Base-by-base conservation (phyloP, 306 rosid species). In the Cicer arietinum region DNA sequence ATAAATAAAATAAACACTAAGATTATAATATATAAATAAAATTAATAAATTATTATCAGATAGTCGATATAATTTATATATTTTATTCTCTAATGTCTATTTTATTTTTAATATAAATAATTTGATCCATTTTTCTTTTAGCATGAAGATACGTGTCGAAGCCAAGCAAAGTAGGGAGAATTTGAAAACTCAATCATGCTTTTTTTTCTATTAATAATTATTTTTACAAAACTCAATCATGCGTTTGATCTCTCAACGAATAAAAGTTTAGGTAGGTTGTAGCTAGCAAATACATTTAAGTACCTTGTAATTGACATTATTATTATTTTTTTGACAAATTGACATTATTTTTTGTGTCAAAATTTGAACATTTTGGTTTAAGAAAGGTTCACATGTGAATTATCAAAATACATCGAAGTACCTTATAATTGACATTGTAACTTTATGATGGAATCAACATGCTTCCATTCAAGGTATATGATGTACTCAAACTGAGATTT, bases 381-480 rank as follows among this genome's bases (percentile, higher is more conserved):
- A 74, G 46, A 22, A 74, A 42, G 60, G 47, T 57, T 53, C 10
- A 17, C 56, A 61, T 14, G 13, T 56, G 11, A 44, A 54, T 9
- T 18, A 18, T 74, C 52, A 67, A 74, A 81, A 74, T 48, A 69
- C 59, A 61, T 77, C 44, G 1, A 69, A 78, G 50, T 59, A 81
- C 85, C 88, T 58, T 81, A 79, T 61, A 85, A 81, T 85, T 85
- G 88, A 85, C 84, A 65, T 57, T 59, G 73, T 75, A 85, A 75
- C 88, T 75, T 75, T 77, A 77, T 64, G 88, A 85, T 78, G 83
- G 73, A 70, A 74, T 69, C 78, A 22, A 37, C 52, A 43, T 48
- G 71, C 61, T 75, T 80, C 14, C 77, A 71, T 75, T 75, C 67
- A 65, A 37, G 73, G 62, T 61, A 78, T 46, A 22, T 54, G 44